Conservation (phyloP, 371 early-diverging fungal species). For the Apophysomyces elegans region DNA sequence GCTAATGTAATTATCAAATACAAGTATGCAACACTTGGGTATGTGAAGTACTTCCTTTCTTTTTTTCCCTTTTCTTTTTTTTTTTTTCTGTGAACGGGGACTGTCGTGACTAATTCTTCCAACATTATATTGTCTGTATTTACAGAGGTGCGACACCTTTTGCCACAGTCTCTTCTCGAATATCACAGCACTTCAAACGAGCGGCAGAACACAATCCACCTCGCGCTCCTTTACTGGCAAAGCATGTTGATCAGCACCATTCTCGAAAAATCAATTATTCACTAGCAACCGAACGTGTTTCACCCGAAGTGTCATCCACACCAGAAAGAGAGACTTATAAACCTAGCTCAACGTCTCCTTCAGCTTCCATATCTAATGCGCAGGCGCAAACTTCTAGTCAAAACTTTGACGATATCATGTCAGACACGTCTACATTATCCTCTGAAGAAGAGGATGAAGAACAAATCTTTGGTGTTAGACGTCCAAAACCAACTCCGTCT, state of each 20-base stretch:
- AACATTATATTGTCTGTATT: not conserved
- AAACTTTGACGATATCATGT: conserved; percentile 7
- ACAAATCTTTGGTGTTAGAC: conserved; percentile 10
- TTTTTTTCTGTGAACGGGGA: not conserved
- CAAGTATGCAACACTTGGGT: conserved; percentile 78
- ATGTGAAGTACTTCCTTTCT: conserved; percentile 21
- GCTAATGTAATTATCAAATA: conserved; percentile 77
- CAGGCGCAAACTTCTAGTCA: conserved; percentile 11
- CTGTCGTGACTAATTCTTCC: not conserved
- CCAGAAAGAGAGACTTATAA: not conserved
- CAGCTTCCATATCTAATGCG: conserved; percentile 8
- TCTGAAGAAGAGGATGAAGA: conserved; percentile 28
- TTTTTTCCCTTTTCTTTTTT: not conserved
- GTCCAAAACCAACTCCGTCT: conserved; percentile 12
- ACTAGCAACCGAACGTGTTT: conserved; percentile 51
- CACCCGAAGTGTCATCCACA: conserved; percentile 7
- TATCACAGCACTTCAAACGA: conserved; percentile 85
- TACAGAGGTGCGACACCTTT: conserved; percentile 81
- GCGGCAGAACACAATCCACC: conserved; percentile 79
- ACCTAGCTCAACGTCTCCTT: conserved; percentile 6
- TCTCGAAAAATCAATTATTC: conserved; percentile 82
- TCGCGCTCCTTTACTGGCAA: conserved; percentile 71
- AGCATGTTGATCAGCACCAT: conserved; percentile 73
- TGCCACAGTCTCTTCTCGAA: conserved; percentile 86
- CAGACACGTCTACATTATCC: conserved; percentile 21